Base-by-base conservation (phyloP, 176 grass and related monocot species). In the Oryza officinalis region DNA sequence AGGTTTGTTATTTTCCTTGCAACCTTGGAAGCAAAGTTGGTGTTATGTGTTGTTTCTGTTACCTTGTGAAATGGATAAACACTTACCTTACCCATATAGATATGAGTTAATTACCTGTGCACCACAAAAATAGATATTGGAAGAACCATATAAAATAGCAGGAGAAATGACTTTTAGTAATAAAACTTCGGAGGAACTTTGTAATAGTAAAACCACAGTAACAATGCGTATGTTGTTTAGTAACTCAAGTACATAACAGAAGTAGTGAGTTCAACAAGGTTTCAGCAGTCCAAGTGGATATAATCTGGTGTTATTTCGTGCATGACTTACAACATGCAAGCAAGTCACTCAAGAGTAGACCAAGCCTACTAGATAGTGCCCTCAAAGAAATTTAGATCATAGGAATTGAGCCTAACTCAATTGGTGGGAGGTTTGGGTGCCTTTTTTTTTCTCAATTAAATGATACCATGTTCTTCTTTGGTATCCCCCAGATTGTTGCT, bases 1-100 rank as follows among this genome's bases (percentile, higher is more conserved):
- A 99, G 97, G 97, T 99, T 83, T 31, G 91, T 79, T 67, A 41
- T 43, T 90, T 61, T 40, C 10, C 63, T 50, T 64, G 66, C 74
- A 64, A 67, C 33, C 37, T 50, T 85, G 9, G 20, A 69, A 76
- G 54, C 10, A 73, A 50, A 63, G 17, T 57, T 3, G 22, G 2
- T 75, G 28, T 7, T 27, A 27, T 27, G 69, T 33, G 10, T 49
- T 69, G 3, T 22, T 22, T 37, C 1, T 74, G 60, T 37, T 71
- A 22, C 28, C 61, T 74, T 37, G 27, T 2, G 14, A 79, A 88
- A 78, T 1, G 67, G 57, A 25, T 22, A 66, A 79, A 52, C 61
- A 80, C n/a, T 71, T 65, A 10, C 30, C 27, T 0, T 63, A 71
- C 25, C 1, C 10, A 43, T 72, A 32, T 5, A 38, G 2, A 38